These are phyloP conservation scores for Phytophthora melonis DNA, from an alignment of 352 stramenopile species.

Conservation along the genomic window DNA sequence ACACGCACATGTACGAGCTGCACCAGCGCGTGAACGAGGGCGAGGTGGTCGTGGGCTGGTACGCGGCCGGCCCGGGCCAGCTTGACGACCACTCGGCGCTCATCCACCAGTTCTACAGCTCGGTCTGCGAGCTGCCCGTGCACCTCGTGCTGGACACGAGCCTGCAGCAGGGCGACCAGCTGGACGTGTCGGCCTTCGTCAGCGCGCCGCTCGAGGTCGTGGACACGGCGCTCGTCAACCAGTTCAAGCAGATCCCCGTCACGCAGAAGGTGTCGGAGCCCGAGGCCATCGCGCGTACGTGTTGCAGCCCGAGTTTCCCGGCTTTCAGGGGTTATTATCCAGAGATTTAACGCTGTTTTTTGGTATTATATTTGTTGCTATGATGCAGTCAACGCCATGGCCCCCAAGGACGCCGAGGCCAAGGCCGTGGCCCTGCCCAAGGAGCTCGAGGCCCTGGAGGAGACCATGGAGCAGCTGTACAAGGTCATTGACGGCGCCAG, in stretches of 20 bases:
- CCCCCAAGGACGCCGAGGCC: conserved; percentile 49
- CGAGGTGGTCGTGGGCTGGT: conserved; percentile 98
- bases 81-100: conserved; percentile 95
- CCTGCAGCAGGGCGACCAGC: conserved; percentile 67
- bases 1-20: conserved; percentile 97
- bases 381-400: conserved; percentile 75
- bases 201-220: conserved; percentile 91
- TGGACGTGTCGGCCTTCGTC: conserved; percentile 94
- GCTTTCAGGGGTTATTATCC: no score
- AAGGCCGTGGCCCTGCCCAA: conserved; percentile 66
- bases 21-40: conserved; percentile 94
- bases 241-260: conserved; percentile 94
- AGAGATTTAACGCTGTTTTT: neutral
- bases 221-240: conserved; percentile 92
- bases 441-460: conserved; percentile 76
- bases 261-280: conserved; percentile 92
- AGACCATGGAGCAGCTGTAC: conserved; percentile 91
- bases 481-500: conserved; percentile 91
- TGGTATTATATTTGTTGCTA: neutral
- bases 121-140: conserved; percentile 92
- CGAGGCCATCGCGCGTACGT: conserved; percentile 94
- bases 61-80: conserved; percentile 87
- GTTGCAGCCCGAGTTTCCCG: neutral
- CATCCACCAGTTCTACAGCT: conserved; percentile 99
- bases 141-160: conserved; percentile 97